A percentile compares a stretch with the other conserved stretches of the same genome.
Evolutionary conservation across 352 stramenopile genomes (phyloP).

Genomic region (Globisporangium spiculum): DNA sequence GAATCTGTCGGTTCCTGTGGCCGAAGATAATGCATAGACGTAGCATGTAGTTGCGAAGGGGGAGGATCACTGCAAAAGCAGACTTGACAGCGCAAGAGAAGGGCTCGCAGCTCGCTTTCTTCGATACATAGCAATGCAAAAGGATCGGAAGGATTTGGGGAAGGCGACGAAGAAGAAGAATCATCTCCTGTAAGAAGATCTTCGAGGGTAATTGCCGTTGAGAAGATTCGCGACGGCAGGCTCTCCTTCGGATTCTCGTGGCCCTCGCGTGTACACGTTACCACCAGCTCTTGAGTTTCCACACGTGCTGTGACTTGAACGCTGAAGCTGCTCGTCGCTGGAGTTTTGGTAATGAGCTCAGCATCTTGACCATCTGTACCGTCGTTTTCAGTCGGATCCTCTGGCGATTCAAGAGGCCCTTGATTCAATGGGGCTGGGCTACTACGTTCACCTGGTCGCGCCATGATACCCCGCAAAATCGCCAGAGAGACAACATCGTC

Average conservation of each 20-base stretch:
- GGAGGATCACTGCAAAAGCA: slow-evolving; percentile 9
- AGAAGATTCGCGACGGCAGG: not conserved
- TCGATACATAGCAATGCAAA: slow-evolving; percentile 9
- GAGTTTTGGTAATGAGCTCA: not conserved
- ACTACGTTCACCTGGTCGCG: not conserved
- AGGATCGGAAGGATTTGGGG: not conserved
- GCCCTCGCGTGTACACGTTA: slow-evolving; percentile 8
- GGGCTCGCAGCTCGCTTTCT: slow-evolving; percentile 4
- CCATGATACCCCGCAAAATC: slow-evolving; percentile 1
- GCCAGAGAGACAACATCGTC: not conserved
- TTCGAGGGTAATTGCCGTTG: not conserved
- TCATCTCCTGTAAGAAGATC: not conserved
- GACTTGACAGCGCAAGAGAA: slow-evolving; percentile 26
- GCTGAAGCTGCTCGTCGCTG: slow-evolving; percentile 1
- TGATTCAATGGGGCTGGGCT: not conserved
- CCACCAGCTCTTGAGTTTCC: not conserved
- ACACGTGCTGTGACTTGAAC: slow-evolving; percentile 7
- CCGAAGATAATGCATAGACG: not conserved
- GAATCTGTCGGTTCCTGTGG: not conserved
- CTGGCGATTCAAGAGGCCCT: not conserved
- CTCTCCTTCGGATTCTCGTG: not conserved
- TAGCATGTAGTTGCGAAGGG: not conserved
- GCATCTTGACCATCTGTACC: not conserved
- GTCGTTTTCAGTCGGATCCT: not conserved
- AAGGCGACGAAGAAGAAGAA: not conserved